Evolutionary conservation across 305 asterid species (phyloP).

Genomic region (Fraxinus nigra): DNA sequence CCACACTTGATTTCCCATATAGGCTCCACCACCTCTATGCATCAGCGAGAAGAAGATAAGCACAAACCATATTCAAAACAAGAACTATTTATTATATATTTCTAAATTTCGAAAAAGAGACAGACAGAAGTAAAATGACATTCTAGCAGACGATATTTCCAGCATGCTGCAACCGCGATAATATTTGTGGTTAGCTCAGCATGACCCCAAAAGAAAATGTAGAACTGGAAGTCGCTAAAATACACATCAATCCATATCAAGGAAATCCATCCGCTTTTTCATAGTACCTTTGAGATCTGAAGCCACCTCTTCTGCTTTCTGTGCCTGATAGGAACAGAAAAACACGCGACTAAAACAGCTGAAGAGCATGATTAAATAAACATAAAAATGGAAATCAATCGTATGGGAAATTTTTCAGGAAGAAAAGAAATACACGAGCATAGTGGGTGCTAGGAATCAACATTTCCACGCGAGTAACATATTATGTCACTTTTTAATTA

Average conservation of each 20-base stretch:
- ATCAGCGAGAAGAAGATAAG: conserved; percentile 8
- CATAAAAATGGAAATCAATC: not conserved
- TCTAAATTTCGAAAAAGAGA: not conserved
- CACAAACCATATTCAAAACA: conserved; percentile 7
- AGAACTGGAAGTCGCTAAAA: conserved; percentile 24
- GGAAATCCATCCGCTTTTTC: conserved; percentile 82
- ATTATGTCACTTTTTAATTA: too few relatives aligned
- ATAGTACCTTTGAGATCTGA: conserved; percentile 79
- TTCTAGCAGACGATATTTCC: not conserved
- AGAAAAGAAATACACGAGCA: not conserved
- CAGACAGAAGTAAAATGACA: not conserved
- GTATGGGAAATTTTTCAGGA: too few relatives aligned
- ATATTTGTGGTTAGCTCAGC: conserved; percentile 60
- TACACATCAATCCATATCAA: conserved; percentile 66
- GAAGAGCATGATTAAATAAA: not conserved
- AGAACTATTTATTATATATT: conserved; percentile 5
- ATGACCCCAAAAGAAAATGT: not conserved
- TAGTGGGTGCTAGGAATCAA: too few relatives aligned
- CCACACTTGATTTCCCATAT: not conserved
- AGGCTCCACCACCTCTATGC: not conserved
- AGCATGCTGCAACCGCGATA: conserved; percentile 47
- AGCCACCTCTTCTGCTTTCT: conserved; percentile 77
- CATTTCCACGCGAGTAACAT: too few relatives aligned
- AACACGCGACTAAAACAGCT: not conserved
- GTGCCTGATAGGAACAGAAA: conserved; percentile 51